Evolutionary conservation across 306 rosid genomes (phyloP), one percentile per base, ranked within the genome.

Genomic region (Cyamopsis tetragonoloba): DNA sequence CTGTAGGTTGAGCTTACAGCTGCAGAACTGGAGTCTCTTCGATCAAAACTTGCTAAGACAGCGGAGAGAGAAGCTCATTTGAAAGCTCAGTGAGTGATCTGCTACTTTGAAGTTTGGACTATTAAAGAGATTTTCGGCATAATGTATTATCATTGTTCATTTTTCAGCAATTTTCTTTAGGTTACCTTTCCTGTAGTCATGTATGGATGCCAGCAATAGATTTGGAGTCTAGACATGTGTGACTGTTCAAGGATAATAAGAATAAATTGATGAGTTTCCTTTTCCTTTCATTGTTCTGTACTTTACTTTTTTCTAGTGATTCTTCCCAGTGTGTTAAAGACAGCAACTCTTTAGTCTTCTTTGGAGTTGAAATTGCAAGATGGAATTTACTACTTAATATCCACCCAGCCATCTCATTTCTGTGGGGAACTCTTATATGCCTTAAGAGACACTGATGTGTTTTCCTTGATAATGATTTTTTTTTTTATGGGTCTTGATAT

Each of bases 61-160:
- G 99, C 86, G 77, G 97, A 93, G 84, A 91, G 81, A 73, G 97
- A 93, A 82, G 89, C 99, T 66, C 91, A 84, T 77, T 81, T 86
- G 59, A 93, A 83, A 81, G 98, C 98, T 77, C 96, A 71, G 98
- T 93, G 85, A 86, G 97, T 84, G 47, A 50, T 75, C 32, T 48
- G 13, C 73, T 69, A 49, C 5, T 27, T 62, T n/a, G n/a, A n/a
- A n/a, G n/a, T n/a, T n/a, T 67, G 34, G 43, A 59, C 55, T 59
- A 8, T 70, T 37, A 34, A 22, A 7, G 48, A 13, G 24, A 6
- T 61, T 11, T 42, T 14, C 14, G 14, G 42, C 72, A 18, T 28
- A 17, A 61, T 51, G n/a, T 51, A 42, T 51, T 46, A 4, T 44
- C 62, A 56, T 12, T 32, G 34, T 23, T 66, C 26, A 34, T 56